These are phyloP conservation scores for Pseudogymnoascus sp. DNA, from an alignment of 2,329 filamentous ascomycete genomes.

Conservation along the genomic window DNA sequence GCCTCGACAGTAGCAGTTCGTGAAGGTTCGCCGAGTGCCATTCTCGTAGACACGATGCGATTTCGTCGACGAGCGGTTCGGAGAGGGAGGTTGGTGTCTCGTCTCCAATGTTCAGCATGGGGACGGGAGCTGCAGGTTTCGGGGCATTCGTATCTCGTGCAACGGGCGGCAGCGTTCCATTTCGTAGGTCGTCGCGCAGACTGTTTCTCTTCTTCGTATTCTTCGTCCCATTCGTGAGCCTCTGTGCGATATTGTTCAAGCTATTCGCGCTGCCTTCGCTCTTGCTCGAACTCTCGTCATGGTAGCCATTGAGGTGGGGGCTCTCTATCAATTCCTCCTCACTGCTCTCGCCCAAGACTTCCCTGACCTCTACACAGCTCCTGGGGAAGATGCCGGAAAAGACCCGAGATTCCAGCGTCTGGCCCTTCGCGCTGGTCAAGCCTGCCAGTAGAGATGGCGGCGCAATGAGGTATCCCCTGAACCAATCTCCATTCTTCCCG, in stretches of 20 bases:
- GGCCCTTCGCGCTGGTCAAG: slow-evolving; percentile 81
- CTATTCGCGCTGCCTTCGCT: slow-evolving; percentile 15
- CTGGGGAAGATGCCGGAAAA: slow-evolving; percentile 98
- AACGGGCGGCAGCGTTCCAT: slow-evolving; percentile 26
- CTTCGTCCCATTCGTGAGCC: slow-evolving; percentile 14
- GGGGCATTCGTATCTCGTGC: slow-evolving; percentile 60
- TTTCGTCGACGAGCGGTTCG: slow-evolving; percentile 93
- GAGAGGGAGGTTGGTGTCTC: slow-evolving; percentile 84
- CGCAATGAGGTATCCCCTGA: slow-evolving; percentile 89
- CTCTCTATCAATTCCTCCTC: slow-evolving; percentile 33
- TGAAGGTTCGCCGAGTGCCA: slow-evolving; percentile 98
- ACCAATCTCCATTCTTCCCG: slow-evolving; percentile 76
- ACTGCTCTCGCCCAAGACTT: slow-evolving; percentile 74
- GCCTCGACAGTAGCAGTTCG: slow-evolving; percentile 73
- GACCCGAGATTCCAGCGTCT: slow-evolving; percentile 89
- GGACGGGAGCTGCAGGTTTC: slow-evolving; percentile 84
- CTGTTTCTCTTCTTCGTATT: slow-evolving; percentile 16
- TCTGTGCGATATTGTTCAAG: not conserved
- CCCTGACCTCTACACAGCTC: slow-evolving; percentile 89
- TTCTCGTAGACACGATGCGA: slow-evolving; percentile 90
- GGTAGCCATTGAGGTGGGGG: slow-evolving; percentile 31
- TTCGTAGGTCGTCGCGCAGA: slow-evolving; percentile 18
- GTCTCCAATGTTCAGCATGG: slow-evolving; percentile 95
- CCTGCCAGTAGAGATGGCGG: slow-evolving; percentile 89
- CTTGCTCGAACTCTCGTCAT: slow-evolving; percentile 24